phyloP scores from a whole-genome alignment of 2,329 filamentous ascomycete species.

The Penicillium rolfsii region DNA sequence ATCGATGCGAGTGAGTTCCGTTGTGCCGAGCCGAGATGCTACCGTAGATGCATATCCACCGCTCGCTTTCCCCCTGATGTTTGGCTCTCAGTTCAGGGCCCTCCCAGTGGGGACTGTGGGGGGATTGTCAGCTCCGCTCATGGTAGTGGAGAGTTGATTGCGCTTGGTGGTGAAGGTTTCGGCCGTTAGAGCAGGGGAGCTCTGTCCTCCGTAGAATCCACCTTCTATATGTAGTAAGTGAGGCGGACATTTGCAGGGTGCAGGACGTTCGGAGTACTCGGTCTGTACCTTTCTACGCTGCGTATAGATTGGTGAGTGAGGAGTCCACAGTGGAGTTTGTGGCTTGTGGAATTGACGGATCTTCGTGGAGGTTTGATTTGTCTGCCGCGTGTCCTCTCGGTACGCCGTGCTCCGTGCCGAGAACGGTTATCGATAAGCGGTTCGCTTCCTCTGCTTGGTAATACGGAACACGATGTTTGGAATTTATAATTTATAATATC shows the following conservation, averaged over 20 bases:
- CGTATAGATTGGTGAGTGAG: background rate
- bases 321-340: slow-evolving; percentile 12
- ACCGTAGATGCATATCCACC: background rate
- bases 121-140: background rate
- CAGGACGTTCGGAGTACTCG: background rate
- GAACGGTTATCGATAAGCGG: slow-evolving; percentile 11
- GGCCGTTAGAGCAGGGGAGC: background rate
- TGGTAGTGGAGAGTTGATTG: background rate
- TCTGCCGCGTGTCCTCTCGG: background rate
- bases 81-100: background rate
- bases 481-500: background rate
- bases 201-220: too few relatives aligned
- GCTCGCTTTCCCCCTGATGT: background rate
- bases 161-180: background rate
- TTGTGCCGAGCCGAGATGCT: background rate
- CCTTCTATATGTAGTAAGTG: too few relatives aligned
- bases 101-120: background rate
- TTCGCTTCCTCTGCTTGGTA: background rate
- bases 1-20: background rate
- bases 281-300: background rate
- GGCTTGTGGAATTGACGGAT: slow-evolving; percentile 5
- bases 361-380: background rate
- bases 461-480: background rate
- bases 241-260: background rate
- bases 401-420: background rate